Evolutionary conservation across 192 early-diverging fungal species (phyloP).

Genomic region (Helicostylum pulchrum): DNA sequence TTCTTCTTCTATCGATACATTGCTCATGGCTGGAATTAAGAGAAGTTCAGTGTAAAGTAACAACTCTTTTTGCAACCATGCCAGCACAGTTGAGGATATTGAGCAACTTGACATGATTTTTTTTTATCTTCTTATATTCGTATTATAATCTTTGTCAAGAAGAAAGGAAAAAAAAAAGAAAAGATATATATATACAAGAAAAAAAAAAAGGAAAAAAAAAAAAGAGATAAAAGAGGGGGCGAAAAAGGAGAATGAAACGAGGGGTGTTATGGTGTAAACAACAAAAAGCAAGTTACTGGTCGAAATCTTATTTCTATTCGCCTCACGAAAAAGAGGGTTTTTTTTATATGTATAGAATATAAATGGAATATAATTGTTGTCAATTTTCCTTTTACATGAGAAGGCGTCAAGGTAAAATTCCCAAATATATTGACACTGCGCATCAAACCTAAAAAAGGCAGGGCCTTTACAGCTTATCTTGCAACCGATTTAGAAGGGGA

Average conservation of each 20-base stretch:
- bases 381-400: too few species aligned
- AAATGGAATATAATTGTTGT: background rate
- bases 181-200: background rate
- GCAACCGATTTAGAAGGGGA: too few species aligned
- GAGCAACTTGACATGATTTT: background rate
- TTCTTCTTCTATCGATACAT: background rate
- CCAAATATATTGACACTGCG: too few species aligned
- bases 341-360: too few species aligned
- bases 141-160: background rate
- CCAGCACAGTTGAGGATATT: conserved; percentile 13
- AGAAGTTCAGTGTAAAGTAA: conserved; percentile 6
- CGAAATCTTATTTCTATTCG: too few species aligned
- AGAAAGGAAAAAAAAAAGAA: background rate
- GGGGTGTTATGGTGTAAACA: too few species aligned
- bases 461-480: too few species aligned
- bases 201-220: conserved; percentile 15
- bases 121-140: background rate
- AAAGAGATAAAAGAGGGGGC: background rate
- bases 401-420: too few species aligned
- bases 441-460: too few species aligned
- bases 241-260: too few species aligned
- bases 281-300: too few species aligned
- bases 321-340: too few species aligned
- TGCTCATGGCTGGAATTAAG: conserved; percentile 20
- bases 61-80: conserved; percentile 21